These are phyloP conservation scores for Takashimella tepidaria DNA, from an alignment of 1,284 basidiomycete species.

Conservation along the genomic window DNA sequence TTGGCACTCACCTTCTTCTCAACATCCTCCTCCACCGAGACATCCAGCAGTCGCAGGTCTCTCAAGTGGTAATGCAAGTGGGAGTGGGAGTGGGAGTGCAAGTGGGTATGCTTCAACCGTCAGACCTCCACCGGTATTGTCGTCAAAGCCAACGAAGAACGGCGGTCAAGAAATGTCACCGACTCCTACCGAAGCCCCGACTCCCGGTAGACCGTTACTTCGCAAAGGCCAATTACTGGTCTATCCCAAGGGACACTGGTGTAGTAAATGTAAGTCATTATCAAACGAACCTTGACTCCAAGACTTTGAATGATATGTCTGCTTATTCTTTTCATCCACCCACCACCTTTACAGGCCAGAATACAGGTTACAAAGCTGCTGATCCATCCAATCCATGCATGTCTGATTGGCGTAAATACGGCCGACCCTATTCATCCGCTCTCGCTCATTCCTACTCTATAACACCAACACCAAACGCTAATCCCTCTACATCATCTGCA, in stretches of 20 bases:
- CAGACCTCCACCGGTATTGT: conserved; percentile 5
- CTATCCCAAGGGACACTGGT: conserved; percentile 39
- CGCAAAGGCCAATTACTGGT: conserved; percentile 39
- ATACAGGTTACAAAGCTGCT: conserved; percentile 45
- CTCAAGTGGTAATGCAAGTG: background rate
- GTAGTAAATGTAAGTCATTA: conserved; percentile 36
- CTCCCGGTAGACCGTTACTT: conserved; percentile 42
- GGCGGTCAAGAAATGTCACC: background rate
- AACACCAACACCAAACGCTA: conserved; percentile 14
- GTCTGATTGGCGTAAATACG: conserved; percentile 45
- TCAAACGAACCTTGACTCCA: background rate
- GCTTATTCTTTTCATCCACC: background rate
- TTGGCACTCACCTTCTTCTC: background rate
- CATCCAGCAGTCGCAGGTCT: conserved; percentile 10
- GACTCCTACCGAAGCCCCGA: conserved; percentile 38
- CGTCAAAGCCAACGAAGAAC: background rate
- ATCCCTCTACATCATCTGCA: conserved; percentile 24
- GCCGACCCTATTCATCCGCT: conserved; percentile 39
- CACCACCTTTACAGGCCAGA: conserved; percentile 19
- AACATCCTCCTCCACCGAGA: conserved; percentile 18
- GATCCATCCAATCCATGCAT: conserved; percentile 37
- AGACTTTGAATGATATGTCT: background rate
- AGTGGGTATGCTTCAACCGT: conserved; percentile 1
- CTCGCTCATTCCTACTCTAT: conserved; percentile 36
- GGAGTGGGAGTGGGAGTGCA: background rate